Evolutionary conservation across 2,329 filamentous ascomycete genomes (phyloP).

Genomic region (Colletotrichum nymphaeae): DNA sequence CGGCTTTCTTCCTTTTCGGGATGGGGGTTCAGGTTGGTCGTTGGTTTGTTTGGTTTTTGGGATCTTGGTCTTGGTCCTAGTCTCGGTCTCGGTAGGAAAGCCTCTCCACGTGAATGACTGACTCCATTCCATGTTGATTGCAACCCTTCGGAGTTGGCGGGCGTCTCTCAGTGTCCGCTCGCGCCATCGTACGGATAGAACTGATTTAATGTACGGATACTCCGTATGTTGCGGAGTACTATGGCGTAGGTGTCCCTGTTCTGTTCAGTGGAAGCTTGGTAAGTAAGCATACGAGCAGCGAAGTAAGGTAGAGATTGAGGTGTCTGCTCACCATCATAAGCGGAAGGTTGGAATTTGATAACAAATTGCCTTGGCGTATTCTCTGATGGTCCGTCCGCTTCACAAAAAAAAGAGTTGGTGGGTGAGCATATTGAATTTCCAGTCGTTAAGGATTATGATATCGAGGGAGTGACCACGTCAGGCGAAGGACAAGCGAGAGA

Average conservation of each 20-base stretch:
- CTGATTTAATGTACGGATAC: not conserved
- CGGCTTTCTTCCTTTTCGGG: constrained; percentile 2
- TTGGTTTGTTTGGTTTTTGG: not conserved
- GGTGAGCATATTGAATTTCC: not conserved
- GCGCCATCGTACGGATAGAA: not conserved
- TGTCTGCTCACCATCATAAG: constrained; percentile 6
- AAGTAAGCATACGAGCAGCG: not conserved
- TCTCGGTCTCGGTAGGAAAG: constrained; percentile 10
- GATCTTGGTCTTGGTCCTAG: constrained; percentile 12
- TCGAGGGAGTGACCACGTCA: constrained; percentile 1
- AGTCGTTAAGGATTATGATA: not conserved
- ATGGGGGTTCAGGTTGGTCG: constrained; percentile 1
- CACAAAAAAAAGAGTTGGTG: not conserved
- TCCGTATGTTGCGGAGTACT: no score
- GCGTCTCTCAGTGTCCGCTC: not conserved
- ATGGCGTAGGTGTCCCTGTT: no score
- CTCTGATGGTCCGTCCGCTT: constrained; percentile 6
- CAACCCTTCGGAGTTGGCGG: not conserved
- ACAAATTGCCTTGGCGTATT: not conserved
- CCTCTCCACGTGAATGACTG: not conserved
- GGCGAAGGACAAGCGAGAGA: constrained; percentile 10
- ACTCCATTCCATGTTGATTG: constrained; percentile 8
- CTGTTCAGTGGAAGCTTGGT: no score
- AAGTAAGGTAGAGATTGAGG: not conserved
- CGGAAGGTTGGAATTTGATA: constrained; percentile 1